Base-by-base conservation (phyloP, 129 eudicot species). In the Calendula officinalis region DNA sequence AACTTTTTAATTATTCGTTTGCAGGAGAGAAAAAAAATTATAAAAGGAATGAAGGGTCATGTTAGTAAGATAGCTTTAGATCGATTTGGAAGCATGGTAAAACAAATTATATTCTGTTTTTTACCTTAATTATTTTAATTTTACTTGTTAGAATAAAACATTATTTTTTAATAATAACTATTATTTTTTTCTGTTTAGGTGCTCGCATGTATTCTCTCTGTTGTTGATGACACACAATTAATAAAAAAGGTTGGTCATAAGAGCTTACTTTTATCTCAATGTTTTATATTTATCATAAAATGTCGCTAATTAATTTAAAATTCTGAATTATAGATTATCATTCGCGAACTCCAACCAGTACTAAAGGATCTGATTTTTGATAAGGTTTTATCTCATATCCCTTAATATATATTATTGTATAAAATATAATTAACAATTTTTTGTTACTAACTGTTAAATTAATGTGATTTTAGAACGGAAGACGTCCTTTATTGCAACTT, bases 1-100 rank as follows among this genome's bases (percentile, higher is more conserved):
- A n/a, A 37, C 27, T 56, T 12, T 56, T 56, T 34, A 27, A 56
- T 34, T 30, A 8, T 59, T 59, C 79, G 67, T 11, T 68, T 56
- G 17, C 53, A 92, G 99, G 95, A 92, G 69, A 75, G 99, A 74
- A 92, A 92, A 81, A 92, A 92, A 73, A 86, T 92, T 47, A 77
- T 85, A 46, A 92, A 92, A 68, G 99, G 95, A 40, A 76, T 88
- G 89, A 92, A 92, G 81, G 85, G 78, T 59, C 85, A 83, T 3
- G 82, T 92, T 39, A 74, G 80, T 49, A 92, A 92, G 77, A 83
- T 83, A 49, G 99, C 92, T 65, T 64, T 64, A 39, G 95, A 92
- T 83, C 70, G 69, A 62, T 86, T 68, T 62, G 97, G 97, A 41
- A 76, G 67, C 56, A 68, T 86, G 95, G 97, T 87, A 75, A 65